phyloP scores from a whole-genome alignment of 495 filamentous ascomycete genomes.

The Trypethelium eluteriae region DNA sequence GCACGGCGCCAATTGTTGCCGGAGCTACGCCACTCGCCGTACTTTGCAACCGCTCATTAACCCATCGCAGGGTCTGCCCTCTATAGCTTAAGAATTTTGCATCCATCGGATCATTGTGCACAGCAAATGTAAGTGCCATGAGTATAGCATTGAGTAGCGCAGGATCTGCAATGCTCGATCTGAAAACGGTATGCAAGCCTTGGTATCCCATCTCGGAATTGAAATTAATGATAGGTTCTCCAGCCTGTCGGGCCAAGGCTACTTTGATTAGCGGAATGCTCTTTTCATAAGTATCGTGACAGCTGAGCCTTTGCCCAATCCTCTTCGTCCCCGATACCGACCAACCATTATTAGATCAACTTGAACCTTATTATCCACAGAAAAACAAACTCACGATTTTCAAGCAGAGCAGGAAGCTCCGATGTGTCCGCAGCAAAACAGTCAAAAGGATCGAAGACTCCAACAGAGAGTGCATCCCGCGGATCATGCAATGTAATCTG shows the following conservation, averaged over 20 bases:
- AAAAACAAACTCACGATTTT: background rate
- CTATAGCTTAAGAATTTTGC: background rate
- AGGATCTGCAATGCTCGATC: background rate
- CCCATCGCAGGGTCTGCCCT: background rate
- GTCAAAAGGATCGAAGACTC: background rate
- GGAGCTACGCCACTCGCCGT: background rate
- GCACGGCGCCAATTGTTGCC: background rate
- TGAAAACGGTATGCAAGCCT: constrained; percentile 1
- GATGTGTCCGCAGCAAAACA: constrained; percentile 1
- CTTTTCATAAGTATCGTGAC: background rate
- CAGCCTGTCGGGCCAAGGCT: background rate
- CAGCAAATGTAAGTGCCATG: background rate
- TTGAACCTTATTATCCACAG: background rate
- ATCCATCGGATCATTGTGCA: background rate
- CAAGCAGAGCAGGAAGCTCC: background rate
- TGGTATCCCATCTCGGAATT: background rate
- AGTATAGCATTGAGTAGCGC: background rate
- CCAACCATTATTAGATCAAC: background rate
- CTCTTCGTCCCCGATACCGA: background rate
- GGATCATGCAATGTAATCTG: background rate
- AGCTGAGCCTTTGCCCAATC: background rate
- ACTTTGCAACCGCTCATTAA: background rate
- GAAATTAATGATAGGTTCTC: background rate
- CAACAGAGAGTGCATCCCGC: background rate
- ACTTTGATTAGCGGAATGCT: background rate